Evolutionary conservation across 2,329 filamentous ascomycete species (phyloP).

Genomic region (Penicillium digitatum): DNA sequence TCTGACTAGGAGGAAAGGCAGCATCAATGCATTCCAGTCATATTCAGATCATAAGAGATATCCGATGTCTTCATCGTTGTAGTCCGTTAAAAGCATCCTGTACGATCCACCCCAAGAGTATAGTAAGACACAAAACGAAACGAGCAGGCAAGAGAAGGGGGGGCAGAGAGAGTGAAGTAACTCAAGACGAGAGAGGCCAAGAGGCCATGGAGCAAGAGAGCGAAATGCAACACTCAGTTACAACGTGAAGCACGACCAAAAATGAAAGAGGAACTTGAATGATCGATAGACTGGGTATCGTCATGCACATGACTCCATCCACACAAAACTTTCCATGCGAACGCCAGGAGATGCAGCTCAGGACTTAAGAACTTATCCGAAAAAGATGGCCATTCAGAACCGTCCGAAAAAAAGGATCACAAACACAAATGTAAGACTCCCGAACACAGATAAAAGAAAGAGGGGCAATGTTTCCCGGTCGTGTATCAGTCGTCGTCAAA

Average conservation of each 20-base stretch:
- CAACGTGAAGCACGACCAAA: slow-evolving; percentile 23
- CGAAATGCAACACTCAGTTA: slow-evolving; percentile 12
- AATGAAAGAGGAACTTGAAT: slow-evolving; percentile 12
- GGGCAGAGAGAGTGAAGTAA: not conserved
- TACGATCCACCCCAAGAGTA: slow-evolving; percentile 19
- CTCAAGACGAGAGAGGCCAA: not conserved
- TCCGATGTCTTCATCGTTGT: slow-evolving; percentile 7
- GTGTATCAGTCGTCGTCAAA: slow-evolving; percentile 35
- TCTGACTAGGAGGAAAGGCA: not conserved
- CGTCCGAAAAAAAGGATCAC: slow-evolving; percentile 2
- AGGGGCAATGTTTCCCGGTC: slow-evolving; percentile 18
- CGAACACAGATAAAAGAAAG: slow-evolving; percentile 22
- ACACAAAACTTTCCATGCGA: slow-evolving; percentile 22
- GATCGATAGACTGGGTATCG: slow-evolving; percentile 32
- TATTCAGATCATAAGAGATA: slow-evolving; percentile 14
- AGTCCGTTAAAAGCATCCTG: slow-evolving; percentile 10
- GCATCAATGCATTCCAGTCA: slow-evolving; percentile 17
- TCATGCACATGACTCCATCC: slow-evolving; percentile 32
- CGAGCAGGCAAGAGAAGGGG: not conserved
- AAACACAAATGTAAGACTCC: slow-evolving; percentile 26
- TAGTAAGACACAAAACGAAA: slow-evolving; percentile 26
- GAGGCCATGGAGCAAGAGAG: not conserved
- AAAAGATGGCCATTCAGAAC: slow-evolving; percentile 15
- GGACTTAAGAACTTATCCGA: slow-evolving; percentile 14
- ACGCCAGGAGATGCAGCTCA: slow-evolving; percentile 32